Base-by-base conservation (phyloP, 1,139 yeast genomes). In the Blastobotrys apis region DNA sequence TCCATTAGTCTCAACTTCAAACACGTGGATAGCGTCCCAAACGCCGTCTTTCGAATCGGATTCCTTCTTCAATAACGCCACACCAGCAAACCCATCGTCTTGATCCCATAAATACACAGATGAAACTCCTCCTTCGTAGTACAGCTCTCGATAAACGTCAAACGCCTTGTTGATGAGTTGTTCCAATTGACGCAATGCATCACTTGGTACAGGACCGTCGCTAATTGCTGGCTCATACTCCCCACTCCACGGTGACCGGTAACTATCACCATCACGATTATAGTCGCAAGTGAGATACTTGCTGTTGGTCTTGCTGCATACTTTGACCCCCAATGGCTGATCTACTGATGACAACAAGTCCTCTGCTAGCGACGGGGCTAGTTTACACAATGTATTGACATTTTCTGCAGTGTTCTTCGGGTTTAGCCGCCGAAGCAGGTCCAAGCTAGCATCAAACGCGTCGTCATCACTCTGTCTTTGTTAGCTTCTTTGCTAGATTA, bases 1-100 rank as follows among this genome's bases (percentile, higher is more conserved):
- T 20, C 73, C 67, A 29, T 69, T 68, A 1, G 74, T 73, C 17
- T 71, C 72, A 10, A 84, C 85, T 64, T 92, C 97, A 56, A 92
- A 77, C 20, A 92, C 97, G 63, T 92, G 97, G 53, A 88, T 84
- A 42, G 92, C 80, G 64, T 90, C 95, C 97, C 97, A 90, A 43
- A 76, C 74, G 13, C 90, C 88, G 15, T 69, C 61, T 3, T 49
- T 30, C 68, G 37, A 73, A 78, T 37, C 46, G 12, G 44, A 43
- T 34, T 43, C 44, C 65, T 92, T 92, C 68, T 90, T 86, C 60
- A 92, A 74, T 51, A 92, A 71, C 12, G 82, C 90, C 6, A 88
- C 97, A 9, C 98, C 98, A 1, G 97, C 97, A 70, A 92, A 87
- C 3, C 75, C 76, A 25, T 72, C 71, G 31, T 62, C 63, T 27